Percentiles rank a stretch among this genome's conserved stretches.
These are phyloP conservation scores for Neurospora sp. DNA, from an alignment of 495 filamentous ascomycete genomes.

Conservation along the genomic window DNA sequence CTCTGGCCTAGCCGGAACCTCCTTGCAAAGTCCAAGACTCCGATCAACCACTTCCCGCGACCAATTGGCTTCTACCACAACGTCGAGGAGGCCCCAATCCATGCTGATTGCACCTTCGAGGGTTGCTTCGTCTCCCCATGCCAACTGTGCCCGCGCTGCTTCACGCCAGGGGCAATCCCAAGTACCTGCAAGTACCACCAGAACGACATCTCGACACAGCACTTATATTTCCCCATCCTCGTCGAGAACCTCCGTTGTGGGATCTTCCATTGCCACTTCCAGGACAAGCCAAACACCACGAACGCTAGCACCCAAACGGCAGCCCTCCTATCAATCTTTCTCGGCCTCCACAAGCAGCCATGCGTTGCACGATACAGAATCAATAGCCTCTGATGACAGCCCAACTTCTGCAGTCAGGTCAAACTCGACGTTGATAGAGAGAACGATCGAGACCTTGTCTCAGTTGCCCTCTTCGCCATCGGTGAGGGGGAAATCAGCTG, in stretches of 20 bases:
- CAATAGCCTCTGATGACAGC: background rate
- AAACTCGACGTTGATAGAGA: constrained; percentile 15
- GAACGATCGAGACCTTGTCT: constrained; percentile 39
- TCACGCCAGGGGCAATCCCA: background rate
- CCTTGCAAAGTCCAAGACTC: constrained; percentile 29
- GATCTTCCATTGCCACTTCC: background rate
- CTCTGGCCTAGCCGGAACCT: background rate
- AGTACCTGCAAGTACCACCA: background rate
- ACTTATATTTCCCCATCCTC: background rate
- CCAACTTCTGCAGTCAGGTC: background rate
- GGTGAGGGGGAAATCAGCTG: constrained; percentile 24
- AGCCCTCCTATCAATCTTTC: background rate
- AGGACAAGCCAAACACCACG: background rate
- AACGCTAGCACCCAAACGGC: background rate
- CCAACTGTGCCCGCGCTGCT: background rate
- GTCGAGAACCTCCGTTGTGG: background rate
- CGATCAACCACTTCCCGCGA: constrained; percentile 33
- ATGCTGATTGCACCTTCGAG: constrained; percentile 5
- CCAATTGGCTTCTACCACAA: constrained; percentile 20
- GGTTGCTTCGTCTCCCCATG: constrained; percentile 17
- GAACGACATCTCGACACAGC: background rate
- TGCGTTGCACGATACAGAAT: background rate
- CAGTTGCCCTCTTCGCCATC: constrained; percentile 39
- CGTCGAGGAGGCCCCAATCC: constrained; percentile 5
- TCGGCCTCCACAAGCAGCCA: background rate